Base-by-base conservation (phyloP, 305 asterid species). In the Plantago coronopus region DNA sequence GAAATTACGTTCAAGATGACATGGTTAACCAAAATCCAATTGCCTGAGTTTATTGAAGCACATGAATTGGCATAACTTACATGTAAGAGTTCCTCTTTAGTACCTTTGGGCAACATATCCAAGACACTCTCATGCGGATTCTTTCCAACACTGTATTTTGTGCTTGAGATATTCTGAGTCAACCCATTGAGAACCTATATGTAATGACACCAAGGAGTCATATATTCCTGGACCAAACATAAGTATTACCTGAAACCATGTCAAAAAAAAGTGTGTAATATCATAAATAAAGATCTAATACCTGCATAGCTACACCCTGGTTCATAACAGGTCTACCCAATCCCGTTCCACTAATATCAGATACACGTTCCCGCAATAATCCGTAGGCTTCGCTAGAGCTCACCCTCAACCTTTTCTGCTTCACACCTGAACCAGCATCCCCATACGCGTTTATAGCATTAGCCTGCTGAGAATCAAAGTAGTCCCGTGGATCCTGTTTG, bases 401-500 rank as follows among this genome's bases (percentile, higher is more conserved):
- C 74, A 78, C 81, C 46, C 72, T 83, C 72, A 72, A 75, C 68
- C 80, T 82, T 59, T 77, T 61, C 38, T 70, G 74, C 69, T 74
- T 73, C 67, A 76, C 80, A 62, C 82, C 86, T 65, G 87, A 70
- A 69, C 55, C 86, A 17, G 85, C 44, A 68, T 87, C 99, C 45
- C 90, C 94, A 63, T 79, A 67, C 67, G 89, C 76, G 72, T 82
- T 89, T 67, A 87, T 40, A 60, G 97, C 83, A 85, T 86, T 93
- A 57, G 86, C 86, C 68, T 94, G 93, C 71, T 89, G 97, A 78
- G 95, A 87, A 75, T 94, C 93, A 59, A 94, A 94, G 80, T 94
- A 94, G 76, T 94, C 99, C 59, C 93, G 84, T 10, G 97, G 97
- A 82, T 94, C 99, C 99, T 89, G 84, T 72, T 68, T 68, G 66